Conservation (phyloP, 306 rosid genomes). For the Abrus pulchellus region DNA sequence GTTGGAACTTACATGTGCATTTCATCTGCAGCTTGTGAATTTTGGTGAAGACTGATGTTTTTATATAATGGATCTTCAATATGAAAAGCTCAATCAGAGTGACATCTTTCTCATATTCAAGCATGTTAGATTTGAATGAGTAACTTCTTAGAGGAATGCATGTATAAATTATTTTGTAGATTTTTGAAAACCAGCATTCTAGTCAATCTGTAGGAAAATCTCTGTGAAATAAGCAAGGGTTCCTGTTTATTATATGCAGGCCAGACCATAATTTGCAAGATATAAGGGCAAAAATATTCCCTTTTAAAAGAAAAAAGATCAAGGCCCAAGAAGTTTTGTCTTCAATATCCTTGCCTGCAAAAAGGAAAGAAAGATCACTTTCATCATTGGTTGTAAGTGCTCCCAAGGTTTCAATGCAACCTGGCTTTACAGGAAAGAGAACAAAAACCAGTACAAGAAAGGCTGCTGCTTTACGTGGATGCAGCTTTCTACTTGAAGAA, state of each 20-base stretch:
- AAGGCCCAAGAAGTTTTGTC: constrained; percentile 70
- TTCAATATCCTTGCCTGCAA: constrained; percentile 71
- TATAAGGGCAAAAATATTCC: constrained; percentile 88
- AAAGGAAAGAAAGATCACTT: constrained; percentile 96
- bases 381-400: constrained; percentile 93
- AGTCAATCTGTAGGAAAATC: constrained; percentile 15
- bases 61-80: constrained; percentile 19
- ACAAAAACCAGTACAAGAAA: constrained; percentile 79
- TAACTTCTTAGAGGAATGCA: constrained; percentile 20
- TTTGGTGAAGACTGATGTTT: constrained; percentile 22
- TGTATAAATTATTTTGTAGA: constrained; percentile 13
- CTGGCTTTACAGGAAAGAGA: constrained; percentile 87
- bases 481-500: constrained; percentile 66
- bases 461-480: constrained; percentile 77
- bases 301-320: constrained; percentile 67
- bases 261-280: constrained; percentile 99
- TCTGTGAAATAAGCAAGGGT: constrained; percentile 31
- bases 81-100: constrained; percentile 21
- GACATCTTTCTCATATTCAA: constrained; percentile 19
- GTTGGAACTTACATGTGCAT: constrained; percentile 6
- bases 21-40: constrained; percentile 30
- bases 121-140: constrained; percentile 38
- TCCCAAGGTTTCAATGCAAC: constrained; percentile 83
- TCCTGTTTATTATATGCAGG: constrained; percentile 64
- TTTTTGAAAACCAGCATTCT: constrained; percentile 11